phyloP scores from a whole-genome alignment of 306 rosid species.

The Dryas drummondii region DNA sequence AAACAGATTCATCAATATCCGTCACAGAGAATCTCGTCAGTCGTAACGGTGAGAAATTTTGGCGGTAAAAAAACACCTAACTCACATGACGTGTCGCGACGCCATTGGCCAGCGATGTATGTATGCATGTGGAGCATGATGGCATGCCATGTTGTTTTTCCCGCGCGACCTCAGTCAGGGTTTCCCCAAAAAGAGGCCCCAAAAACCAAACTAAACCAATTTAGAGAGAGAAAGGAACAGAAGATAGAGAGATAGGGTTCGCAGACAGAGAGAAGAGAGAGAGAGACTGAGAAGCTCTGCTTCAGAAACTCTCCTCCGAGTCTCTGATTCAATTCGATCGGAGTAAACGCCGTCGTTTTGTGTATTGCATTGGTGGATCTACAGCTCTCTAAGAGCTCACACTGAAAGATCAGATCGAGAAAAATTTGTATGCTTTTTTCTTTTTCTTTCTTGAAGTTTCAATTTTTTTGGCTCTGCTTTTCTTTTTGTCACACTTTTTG shows the following conservation, averaged over 20 bases:
- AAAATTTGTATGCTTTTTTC: slow-evolving; percentile 12
- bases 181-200: slow-evolving; percentile 22
- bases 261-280: slow-evolving; percentile 17
- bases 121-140: slow-evolving; percentile 32
- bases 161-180: slow-evolving; percentile 42
- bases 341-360: slow-evolving; percentile 9
- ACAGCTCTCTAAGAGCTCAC: slow-evolving; percentile 1
- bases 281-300: not conserved
- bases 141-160: slow-evolving; percentile 38
- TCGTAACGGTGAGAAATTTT: slow-evolving; percentile 41
- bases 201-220: slow-evolving; percentile 5
- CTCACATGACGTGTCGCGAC: slow-evolving; percentile 5
- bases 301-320: not conserved
- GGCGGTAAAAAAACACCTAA: slow-evolving; percentile 46
- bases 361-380: slow-evolving; percentile 28
- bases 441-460: not conserved
- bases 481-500: not conserved
- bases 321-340: slow-evolving; percentile 7
- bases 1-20: not conserved
- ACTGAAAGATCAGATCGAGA: not conserved
- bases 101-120: not conserved
- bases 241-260: slow-evolving; percentile 21
- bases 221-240: slow-evolving; percentile 32
- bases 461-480: not conserved
- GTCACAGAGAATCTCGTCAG: slow-evolving; percentile 24